Evolutionary conservation across 2,329 filamentous ascomycete species (phyloP).

Genomic region (Tolypocladium tropicale): DNA sequence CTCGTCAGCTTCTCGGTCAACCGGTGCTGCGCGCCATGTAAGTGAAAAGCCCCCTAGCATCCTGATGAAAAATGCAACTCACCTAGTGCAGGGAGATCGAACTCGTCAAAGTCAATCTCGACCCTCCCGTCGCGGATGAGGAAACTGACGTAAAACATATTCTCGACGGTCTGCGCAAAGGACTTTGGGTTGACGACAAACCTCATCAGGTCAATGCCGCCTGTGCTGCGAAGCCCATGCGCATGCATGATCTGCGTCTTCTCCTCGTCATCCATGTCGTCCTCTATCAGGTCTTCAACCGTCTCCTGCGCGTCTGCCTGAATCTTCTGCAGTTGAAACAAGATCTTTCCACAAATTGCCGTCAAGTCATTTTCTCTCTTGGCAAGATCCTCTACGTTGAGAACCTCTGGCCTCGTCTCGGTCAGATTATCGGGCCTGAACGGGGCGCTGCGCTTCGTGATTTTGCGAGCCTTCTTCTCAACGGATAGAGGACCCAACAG

Average conservation of each 20-base stretch:
- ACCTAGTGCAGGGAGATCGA: slow-evolving; percentile 73
- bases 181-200: slow-evolving; percentile 86
- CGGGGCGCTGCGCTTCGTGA: slow-evolving; percentile 59
- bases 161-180: slow-evolving; percentile 92
- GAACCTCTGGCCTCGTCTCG: slow-evolving; percentile 68
- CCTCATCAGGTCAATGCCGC: slow-evolving; percentile 68
- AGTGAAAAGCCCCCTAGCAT: too few species aligned
- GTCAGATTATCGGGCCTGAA: slow-evolving; percentile 58
- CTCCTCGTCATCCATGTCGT: slow-evolving; percentile 36
- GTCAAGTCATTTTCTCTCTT: slow-evolving; percentile 73
- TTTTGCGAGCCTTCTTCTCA: slow-evolving; percentile 69
- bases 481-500: slow-evolving; percentile 81
- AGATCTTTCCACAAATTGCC: slow-evolving; percentile 65
- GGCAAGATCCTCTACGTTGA: slow-evolving; percentile 64
- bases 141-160: slow-evolving; percentile 94
- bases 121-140: slow-evolving; percentile 78
- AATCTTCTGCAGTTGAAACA: slow-evolving; percentile 44
- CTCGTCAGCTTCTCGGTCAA: slow-evolving; percentile 32
- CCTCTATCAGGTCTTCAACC: slow-evolving; percentile 31
- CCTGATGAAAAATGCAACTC: slow-evolving; percentile 26
- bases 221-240: slow-evolving; percentile 54
- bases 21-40: slow-evolving; percentile 16
- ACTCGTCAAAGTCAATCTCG: slow-evolving; percentile 61
- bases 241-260: slow-evolving; percentile 48
- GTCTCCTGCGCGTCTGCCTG: slow-evolving; percentile 35